Evolutionary conservation across 2,329 filamentous ascomycete species (phyloP).

Genomic region (Penicillium sp.): DNA sequence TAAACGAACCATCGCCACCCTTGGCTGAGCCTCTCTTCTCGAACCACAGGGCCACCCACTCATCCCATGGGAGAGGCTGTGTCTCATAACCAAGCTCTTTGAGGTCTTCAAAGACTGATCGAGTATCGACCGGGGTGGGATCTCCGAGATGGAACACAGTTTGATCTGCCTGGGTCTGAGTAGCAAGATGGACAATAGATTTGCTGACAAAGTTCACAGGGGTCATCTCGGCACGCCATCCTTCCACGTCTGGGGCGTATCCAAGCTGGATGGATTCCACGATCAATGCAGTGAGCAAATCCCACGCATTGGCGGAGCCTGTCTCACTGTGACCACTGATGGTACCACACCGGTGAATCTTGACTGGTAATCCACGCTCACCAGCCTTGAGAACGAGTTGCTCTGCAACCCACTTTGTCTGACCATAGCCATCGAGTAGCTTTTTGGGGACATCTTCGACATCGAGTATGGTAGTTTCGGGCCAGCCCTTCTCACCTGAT

Average conservation of each 20-base stretch:
- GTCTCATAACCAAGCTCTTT: constrained; percentile 69
- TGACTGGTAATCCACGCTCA: constrained; percentile 66
- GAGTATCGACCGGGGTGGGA: constrained; percentile 66
- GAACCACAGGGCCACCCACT: constrained; percentile 73
- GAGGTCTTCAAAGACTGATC: constrained; percentile 64
- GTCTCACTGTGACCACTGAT: constrained; percentile 75
- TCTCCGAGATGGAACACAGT: constrained; percentile 73
- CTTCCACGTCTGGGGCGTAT: constrained; percentile 66
- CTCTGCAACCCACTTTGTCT: constrained; percentile 80
- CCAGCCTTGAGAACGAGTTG: constrained; percentile 70
- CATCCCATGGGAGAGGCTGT: constrained; percentile 64
- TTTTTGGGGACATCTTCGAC: constrained; percentile 68
- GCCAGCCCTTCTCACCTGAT: constrained; percentile 64
- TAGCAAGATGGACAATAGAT: constrained; percentile 68
- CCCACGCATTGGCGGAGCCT: constrained; percentile 75
- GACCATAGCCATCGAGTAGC: constrained; percentile 71
- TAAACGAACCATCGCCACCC: constrained; percentile 70
- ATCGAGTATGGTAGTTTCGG: constrained; percentile 66
- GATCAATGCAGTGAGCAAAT: constrained; percentile 72
- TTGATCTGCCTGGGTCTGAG: constrained; percentile 62
- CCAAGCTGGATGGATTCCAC: constrained; percentile 75
- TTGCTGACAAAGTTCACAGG: constrained; percentile 78
- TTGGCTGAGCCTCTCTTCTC: constrained; percentile 66
- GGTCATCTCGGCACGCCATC: constrained; percentile 81
- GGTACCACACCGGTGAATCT: constrained; percentile 71